Evolutionary conservation across 2,329 filamentous ascomycete species (phyloP), one percentile per base, ranked within the genome.

Genomic region (Davidsoniella eucalypti): DNA sequence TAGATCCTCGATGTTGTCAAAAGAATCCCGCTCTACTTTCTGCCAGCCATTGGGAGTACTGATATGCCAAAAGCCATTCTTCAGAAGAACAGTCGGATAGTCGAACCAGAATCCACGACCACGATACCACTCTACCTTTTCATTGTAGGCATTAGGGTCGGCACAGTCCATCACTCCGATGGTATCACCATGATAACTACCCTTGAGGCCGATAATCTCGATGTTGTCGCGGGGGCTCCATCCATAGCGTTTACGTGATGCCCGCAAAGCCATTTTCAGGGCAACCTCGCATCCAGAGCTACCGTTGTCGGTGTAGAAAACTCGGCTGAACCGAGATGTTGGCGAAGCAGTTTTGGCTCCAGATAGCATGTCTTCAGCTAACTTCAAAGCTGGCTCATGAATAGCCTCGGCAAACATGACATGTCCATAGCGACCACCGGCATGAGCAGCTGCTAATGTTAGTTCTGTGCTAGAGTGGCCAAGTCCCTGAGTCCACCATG

Each of bases 401-500:
- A 88, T 73, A 0, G 82, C 78, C 7, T 79, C 79, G 0, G 84
- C 83, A 58, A 93, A 92, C 82, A 93, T 92, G 56, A 92, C 83
- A 62, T 93, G 86, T 0, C 86, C 86, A 58, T 92, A 93, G 25
- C 85, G 73, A 6, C 86, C 85, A 1, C 86, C 84, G 0, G 87
- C 85, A 59, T 92, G 81, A 0, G 86, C 83, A 2, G 85, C 84
- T 0, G 83, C 78, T 1, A 92, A 72, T 0, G 84, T 75, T 1
- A 93, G 68, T 0, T 71, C 66, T 0, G 84, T 75, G 57, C 85
- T 87, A 5, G 80, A 82, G 56, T 93, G 87, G 1, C 87, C 86
- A 0, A 93, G 71, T 2, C 86, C 86, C 63, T 93, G 87, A 0
- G 86, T 93, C 86, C 87, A 93, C 86, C 87, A 93, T 0, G 84